Evolutionary conservation across 495 filamentous ascomycete genomes (phyloP).

Genomic region (Hyaloscypha bicolor): DNA sequence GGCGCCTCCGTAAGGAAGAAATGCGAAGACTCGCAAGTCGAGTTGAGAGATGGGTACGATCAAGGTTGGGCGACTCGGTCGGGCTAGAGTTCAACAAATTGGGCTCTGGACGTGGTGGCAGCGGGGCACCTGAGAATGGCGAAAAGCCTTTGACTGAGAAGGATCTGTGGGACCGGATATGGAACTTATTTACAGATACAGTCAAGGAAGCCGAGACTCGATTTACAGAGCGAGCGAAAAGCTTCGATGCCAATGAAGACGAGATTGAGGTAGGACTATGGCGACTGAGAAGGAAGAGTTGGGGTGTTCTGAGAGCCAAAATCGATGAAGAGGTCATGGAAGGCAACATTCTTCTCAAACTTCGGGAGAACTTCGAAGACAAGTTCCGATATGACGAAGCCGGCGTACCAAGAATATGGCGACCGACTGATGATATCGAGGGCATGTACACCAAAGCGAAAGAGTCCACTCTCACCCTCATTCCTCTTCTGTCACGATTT

Average conservation of each 20-base stretch:
- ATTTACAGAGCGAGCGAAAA: conserved; percentile 84
- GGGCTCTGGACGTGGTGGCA: conserved; percentile 79
- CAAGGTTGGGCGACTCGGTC: conserved; percentile 81
- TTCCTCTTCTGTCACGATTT: conserved; percentile 88
- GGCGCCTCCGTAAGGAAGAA: conserved; percentile 83
- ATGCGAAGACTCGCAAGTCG: conserved; percentile 90
- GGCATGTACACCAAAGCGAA: conserved; percentile 87
- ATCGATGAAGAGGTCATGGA: conserved; percentile 98
- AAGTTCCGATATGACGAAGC: conserved; percentile 97
- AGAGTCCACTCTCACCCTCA: conserved; percentile 85
- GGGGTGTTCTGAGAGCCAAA: conserved; percentile 85
- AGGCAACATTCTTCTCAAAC: conserved; percentile 91
- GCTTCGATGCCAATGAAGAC: conserved; percentile 88
- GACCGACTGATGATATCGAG: conserved; percentile 96
- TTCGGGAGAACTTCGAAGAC: conserved; percentile 98
- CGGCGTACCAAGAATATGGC: conserved; percentile 95
- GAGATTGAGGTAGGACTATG: conserved; percentile 94
- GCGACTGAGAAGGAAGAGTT: conserved; percentile 88
- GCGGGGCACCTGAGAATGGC: conserved; percentile 75
- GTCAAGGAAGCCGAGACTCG: conserved; percentile 82
- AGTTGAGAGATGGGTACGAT: conserved; percentile 90
- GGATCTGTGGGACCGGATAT: conserved; percentile 94
- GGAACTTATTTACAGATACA: conserved; percentile 82
- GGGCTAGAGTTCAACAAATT: conserved; percentile 94
- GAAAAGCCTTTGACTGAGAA: conserved; percentile 64